Conservation (phyloP, 768 basidiomycete species). For the Mycena venus region DNA sequence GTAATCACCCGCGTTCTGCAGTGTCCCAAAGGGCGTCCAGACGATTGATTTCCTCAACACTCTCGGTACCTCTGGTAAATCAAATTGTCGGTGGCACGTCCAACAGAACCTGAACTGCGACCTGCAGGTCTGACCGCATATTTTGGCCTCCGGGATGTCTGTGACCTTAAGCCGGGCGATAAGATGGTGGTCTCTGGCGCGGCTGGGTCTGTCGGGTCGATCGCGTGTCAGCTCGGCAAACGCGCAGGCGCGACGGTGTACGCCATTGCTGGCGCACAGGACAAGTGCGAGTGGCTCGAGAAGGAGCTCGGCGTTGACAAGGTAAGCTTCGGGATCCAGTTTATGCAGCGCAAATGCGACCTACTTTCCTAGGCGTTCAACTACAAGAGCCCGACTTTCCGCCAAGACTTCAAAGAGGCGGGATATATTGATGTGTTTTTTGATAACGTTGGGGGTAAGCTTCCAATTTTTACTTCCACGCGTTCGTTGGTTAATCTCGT, state of each 20-base stretch:
- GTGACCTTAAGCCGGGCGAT: constrained; percentile 85
- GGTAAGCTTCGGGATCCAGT: no score
- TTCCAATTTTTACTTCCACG: not conserved
- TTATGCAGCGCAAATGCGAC: no score
- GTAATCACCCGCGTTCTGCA: constrained; percentile 40
- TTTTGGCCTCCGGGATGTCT: constrained; percentile 88
- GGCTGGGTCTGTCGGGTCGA: constrained; percentile 89
- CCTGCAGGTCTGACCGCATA: constrained; percentile 86
- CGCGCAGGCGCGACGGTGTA: constrained; percentile 84
- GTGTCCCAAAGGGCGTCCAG: constrained; percentile 70
- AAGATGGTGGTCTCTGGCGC: constrained; percentile 90
- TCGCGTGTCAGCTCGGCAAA: constrained; percentile 89
- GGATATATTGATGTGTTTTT: constrained; percentile 90
- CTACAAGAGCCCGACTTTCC: constrained; percentile 86
- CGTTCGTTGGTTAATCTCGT: constrained; percentile 32
- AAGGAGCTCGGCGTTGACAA: constrained; percentile 86
- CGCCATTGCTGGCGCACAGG: constrained; percentile 86
- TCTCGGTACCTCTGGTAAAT: constrained; percentile 80
- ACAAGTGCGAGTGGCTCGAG: constrained; percentile 91
- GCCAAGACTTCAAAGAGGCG: constrained; percentile 77
- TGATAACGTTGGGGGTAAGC: constrained; percentile 80
- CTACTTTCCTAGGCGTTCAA: no score
- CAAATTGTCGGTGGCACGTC: not conserved
- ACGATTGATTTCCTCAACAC: constrained; percentile 86
- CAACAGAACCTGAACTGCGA: not conserved